phyloP scores from a whole-genome alignment of 176 grass and related monocot genomes.

The Poa pratensis region DNA sequence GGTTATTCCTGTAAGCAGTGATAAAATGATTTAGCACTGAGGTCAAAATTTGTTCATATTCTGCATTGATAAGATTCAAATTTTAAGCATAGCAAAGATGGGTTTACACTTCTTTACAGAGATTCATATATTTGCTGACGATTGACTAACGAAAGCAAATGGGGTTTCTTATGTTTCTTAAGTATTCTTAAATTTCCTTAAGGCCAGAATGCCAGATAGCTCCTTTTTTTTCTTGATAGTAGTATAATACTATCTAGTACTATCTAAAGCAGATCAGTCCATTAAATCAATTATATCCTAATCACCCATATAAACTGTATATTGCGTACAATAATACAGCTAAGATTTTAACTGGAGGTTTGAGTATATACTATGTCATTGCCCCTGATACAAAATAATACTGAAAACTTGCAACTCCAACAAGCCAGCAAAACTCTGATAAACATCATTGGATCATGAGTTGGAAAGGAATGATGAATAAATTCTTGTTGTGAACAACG shows the following conservation, averaged over 20 bases:
- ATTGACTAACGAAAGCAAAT: background rate
- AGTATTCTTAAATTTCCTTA: slow-evolving; percentile 28
- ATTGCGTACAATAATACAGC: slow-evolving; percentile 11
- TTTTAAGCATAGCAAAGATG: background rate
- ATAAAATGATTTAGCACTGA: slow-evolving; percentile 46
- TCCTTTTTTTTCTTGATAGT: background rate
- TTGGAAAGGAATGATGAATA: slow-evolving; percentile 11
- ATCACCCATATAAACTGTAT: background rate
- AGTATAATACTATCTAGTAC: background rate
- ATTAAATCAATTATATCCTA: slow-evolving; percentile 26
- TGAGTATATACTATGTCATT: background rate
- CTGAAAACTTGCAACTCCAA: slow-evolving; percentile 16
- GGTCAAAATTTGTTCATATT: slow-evolving; percentile 36
- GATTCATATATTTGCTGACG: slow-evolving; percentile 29
- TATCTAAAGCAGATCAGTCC: slow-evolving; percentile 11
- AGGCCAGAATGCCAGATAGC: background rate
- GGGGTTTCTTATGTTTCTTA: background rate
- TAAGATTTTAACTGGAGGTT: slow-evolving; percentile 27
- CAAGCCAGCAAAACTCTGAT: background rate
- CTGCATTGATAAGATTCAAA: slow-evolving; percentile 12
- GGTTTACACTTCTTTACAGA: slow-evolving; percentile 9
- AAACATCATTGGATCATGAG: slow-evolving; percentile 25
- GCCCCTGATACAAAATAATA: slow-evolving; percentile 29
- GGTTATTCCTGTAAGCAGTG: slow-evolving; percentile 63
- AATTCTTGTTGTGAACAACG: slow-evolving; percentile 6